Evolutionary conservation across 257 asterid genomes (phyloP).

Genomic region (Solanum clarkiae): DNA sequence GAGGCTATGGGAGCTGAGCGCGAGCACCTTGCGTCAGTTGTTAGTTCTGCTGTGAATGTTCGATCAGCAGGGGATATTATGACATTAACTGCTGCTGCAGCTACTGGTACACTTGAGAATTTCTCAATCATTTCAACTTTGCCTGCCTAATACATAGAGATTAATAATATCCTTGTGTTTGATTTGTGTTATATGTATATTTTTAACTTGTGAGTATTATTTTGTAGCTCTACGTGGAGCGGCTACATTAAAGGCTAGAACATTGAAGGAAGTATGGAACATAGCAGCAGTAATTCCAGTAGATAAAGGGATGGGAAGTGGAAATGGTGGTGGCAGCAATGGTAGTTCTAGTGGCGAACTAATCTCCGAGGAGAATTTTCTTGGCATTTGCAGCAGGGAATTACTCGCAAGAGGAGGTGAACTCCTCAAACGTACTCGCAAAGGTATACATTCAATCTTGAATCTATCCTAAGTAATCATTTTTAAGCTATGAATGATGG

Average conservation of each 20-base stretch:
- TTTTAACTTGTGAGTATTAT: background rate
- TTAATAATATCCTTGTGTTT: background rate
- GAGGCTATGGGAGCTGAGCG: conserved; percentile 98
- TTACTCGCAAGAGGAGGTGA: conserved; percentile 86
- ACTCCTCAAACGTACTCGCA: conserved; percentile 79
- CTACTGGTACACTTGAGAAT: conserved; percentile 46
- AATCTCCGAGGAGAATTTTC: conserved; percentile 78
- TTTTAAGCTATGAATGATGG: background rate
- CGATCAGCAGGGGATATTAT: conserved; percentile 88
- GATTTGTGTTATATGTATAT: background rate
- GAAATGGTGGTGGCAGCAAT: conserved; percentile 33
- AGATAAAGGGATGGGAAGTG: conserved; percentile 53
- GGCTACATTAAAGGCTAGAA: conserved; percentile 82
- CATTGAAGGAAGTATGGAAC: conserved; percentile 88
- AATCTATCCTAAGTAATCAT: background rate
- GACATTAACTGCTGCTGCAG: conserved; percentile 97
- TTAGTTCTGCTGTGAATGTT: conserved; percentile 90
- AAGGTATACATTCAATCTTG: conserved; percentile 26
- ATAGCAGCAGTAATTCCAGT: conserved; percentile 80
- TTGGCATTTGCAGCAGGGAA: conserved; percentile 80
- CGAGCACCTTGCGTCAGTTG: conserved; percentile 67
- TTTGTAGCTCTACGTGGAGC: conserved; percentile 80
- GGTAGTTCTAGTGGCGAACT: conserved; percentile 80
- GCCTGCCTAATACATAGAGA: too few species aligned
- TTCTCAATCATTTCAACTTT: background rate